Conservation (phyloP, 164 flowering plant species). For the Saururus chinensis region DNA sequence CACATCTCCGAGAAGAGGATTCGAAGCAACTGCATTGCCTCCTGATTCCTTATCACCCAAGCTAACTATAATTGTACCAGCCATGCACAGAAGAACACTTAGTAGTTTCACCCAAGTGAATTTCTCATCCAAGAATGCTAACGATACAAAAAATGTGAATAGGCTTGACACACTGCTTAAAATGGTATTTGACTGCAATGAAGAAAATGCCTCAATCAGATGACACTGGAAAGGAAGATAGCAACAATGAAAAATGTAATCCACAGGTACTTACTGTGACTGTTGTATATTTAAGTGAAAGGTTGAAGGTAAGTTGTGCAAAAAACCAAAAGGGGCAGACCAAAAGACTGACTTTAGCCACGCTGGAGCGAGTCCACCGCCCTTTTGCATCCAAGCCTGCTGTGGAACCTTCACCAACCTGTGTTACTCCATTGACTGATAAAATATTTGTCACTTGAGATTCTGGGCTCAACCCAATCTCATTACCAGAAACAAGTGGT, state of each 20-base stretch:
- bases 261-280: constrained; percentile 63
- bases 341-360: constrained; percentile 73
- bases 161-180: constrained; percentile 90
- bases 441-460: constrained; percentile 4
- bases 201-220: constrained; percentile 4
- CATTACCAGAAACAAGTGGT: constrained; percentile 3
- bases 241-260: not conserved
- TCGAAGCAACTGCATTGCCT: constrained; percentile 37
- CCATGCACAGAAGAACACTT: constrained; percentile 95
- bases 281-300: constrained; percentile 88
- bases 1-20: constrained; percentile 80
- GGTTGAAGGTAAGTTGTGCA: constrained; percentile 83
- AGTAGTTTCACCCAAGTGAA: constrained; percentile 85
- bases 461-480: constrained; percentile 7
- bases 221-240: not conserved
- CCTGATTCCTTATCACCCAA: constrained; percentile 52
- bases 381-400: constrained; percentile 59
- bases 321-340: constrained; percentile 93
- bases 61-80: constrained; percentile 85
- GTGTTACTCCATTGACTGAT: not conserved
- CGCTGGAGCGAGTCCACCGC: constrained; percentile 78
- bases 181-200: constrained; percentile 83
- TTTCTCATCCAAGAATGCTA: constrained; percentile 74
- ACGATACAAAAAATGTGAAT: constrained; percentile 79
- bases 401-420: constrained; percentile 12